phyloP scores from a whole-genome alignment of 1,284 basidiomycete genomes.

The Afroboletus lepidellus region DNA sequence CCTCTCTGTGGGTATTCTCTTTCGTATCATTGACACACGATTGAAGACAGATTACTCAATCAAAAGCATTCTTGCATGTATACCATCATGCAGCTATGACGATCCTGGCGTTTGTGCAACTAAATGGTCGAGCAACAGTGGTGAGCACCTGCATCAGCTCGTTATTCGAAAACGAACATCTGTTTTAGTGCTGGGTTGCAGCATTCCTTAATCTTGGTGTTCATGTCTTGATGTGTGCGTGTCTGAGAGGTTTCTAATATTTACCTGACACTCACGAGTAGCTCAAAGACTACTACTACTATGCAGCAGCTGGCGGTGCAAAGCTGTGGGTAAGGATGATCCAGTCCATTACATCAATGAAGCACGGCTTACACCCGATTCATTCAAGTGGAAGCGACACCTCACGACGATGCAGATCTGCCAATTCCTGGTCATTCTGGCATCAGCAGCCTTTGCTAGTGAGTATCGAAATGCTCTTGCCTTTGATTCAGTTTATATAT shows the following conservation, averaged over 20 bases:
- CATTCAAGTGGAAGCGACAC: conserved; percentile 85
- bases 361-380: neutral
- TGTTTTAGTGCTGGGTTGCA: conserved; percentile 83
- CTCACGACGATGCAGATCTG: conserved; percentile 92
- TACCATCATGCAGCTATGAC: conserved; percentile 98
- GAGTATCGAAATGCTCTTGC: neutral
- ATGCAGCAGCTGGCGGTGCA: neutral
- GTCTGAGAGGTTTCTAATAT: neutral
- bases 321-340: conserved; percentile 52
- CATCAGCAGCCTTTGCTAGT: conserved; percentile 8
- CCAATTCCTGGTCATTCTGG: conserved; percentile 87
- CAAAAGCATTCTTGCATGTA: conserved; percentile 87
- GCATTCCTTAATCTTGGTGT: conserved; percentile 89
- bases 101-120: conserved; percentile 88
- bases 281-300: neutral
- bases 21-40: neutral
- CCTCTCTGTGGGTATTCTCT: conserved; percentile 65
- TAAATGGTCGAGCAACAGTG: conserved; percentile 85
- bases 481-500: neutral
- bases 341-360: neutral
- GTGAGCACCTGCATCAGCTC: conserved; percentile 41
- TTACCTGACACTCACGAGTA: conserved; percentile 9
- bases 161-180: conserved; percentile 1
- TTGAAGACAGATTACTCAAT: neutral
- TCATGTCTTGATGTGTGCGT: conserved; percentile 95